Evolutionary conservation across 2,329 filamentous ascomycete species (phyloP).

Genomic region (Bretziella fagacearum): DNA sequence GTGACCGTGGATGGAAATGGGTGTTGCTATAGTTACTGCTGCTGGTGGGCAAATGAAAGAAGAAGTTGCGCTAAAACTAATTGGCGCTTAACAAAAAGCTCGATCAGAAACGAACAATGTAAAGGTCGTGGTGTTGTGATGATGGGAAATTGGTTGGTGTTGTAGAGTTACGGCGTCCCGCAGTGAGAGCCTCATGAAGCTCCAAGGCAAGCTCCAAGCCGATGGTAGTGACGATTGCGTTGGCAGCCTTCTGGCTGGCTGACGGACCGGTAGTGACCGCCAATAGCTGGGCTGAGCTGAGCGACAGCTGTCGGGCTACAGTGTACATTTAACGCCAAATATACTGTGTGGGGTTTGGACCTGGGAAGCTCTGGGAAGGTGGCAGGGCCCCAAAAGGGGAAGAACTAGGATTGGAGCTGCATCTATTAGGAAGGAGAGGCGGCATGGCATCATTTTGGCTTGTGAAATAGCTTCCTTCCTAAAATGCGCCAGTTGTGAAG

Average conservation of each 20-base stretch:
- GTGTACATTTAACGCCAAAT: not conserved
- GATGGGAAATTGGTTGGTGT: not conserved
- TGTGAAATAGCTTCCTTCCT: conserved; percentile 5
- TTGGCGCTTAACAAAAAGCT: not conserved
- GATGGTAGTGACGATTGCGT: conserved; percentile 12
- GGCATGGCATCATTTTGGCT: no score
- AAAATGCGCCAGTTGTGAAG: not conserved
- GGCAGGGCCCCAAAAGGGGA: conserved; percentile 12
- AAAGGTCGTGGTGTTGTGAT: not conserved
- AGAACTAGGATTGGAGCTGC: not conserved
- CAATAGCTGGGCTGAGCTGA: not conserved
- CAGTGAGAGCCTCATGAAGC: no score
- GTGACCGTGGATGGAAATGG: no score
- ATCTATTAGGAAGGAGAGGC: not conserved
- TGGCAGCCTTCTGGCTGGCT: conserved; percentile 29
- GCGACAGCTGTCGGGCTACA: not conserved
- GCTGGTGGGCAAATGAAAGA: not conserved
- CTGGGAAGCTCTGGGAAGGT: not conserved
- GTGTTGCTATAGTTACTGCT: no score
- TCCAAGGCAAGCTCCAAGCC: conserved; percentile 6
- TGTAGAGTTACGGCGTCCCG: no score
- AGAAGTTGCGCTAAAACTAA: not conserved
- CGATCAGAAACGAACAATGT: not conserved
- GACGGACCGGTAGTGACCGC: not conserved
- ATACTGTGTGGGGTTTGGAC: not conserved